phyloP scores from a whole-genome alignment of 75 land plant species.

The Ceratopteris richardii region DNA sequence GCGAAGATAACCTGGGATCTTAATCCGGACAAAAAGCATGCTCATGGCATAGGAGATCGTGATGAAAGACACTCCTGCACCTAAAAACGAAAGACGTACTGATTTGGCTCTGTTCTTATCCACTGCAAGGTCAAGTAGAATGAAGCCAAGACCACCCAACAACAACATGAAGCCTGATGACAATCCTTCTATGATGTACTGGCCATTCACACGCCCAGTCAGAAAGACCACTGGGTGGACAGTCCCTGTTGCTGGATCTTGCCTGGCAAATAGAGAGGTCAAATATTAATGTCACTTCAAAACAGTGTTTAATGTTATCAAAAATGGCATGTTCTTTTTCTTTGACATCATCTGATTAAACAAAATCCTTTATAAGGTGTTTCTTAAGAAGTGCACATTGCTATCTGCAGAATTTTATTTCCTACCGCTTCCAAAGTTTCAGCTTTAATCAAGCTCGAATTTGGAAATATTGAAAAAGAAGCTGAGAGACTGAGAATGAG shows the following conservation, averaged over 20 bases:
- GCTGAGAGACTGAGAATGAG: no score
- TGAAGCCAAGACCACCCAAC: slow-evolving; percentile 78
- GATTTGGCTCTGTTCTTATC: slow-evolving; percentile 49
- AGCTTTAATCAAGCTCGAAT: no score
- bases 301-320: no score
- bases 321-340: no score
- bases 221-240: slow-evolving; percentile 85
- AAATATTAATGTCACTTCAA: no score
- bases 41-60: slow-evolving; percentile 68
- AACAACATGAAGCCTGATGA: slow-evolving; percentile 95
- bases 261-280: slow-evolving; percentile 18
- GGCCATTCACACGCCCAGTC: slow-evolving; percentile 85
- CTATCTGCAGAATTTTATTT: no score
- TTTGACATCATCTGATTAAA: no score
- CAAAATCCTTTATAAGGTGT: no score
- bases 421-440: no score
- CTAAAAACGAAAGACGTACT: slow-evolving; percentile 53
- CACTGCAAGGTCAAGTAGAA: slow-evolving; percentile 70
- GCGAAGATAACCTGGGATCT: slow-evolving; percentile 74
- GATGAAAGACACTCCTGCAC: slow-evolving; percentile 46
- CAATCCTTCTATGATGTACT: slow-evolving; percentile 92
- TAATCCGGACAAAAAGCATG: slow-evolving; percentile 90
- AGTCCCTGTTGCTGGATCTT: slow-evolving; percentile 75
- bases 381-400: no score
- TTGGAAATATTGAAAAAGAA: no score